phyloP scores from a whole-genome alignment of 352 stramenopile species.

The Phytophthora quininea region DNA sequence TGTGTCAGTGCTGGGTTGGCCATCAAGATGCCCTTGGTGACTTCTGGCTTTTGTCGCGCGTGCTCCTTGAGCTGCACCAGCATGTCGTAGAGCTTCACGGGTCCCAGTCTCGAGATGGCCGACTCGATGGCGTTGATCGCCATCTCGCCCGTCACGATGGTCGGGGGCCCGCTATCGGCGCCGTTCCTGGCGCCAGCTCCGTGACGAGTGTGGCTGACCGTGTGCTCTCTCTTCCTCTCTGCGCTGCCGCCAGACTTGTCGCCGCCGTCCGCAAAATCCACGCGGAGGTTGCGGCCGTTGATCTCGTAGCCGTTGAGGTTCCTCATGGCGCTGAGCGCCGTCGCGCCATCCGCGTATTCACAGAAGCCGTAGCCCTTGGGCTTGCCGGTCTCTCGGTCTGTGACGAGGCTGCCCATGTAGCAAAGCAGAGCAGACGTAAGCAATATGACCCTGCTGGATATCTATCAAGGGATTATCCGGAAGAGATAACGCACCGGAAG shows the following conservation, averaged over 20 bases:
- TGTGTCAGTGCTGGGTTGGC: slow-evolving; percentile 84
- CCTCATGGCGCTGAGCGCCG: slow-evolving; percentile 81
- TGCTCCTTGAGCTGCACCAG: slow-evolving; percentile 81
- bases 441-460: no score
- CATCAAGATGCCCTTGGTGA: slow-evolving; percentile 77
- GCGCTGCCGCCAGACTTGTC: slow-evolving; percentile 51
- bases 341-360: slow-evolving; percentile 86
- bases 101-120: slow-evolving; percentile 68
- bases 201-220: slow-evolving; percentile 21
- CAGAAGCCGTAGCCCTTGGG: slow-evolving; percentile 89
- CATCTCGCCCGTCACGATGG: slow-evolving; percentile 72
- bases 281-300: slow-evolving; percentile 82
- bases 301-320: slow-evolving; percentile 89
- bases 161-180: slow-evolving; percentile 27
- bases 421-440: neutral
- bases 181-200: slow-evolving; percentile 31
- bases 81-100: slow-evolving; percentile 88
- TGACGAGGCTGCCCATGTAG: slow-evolving; percentile 61
- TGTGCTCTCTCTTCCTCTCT: slow-evolving; percentile 37
- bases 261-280: slow-evolving; percentile 83
- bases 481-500: slow-evolving; percentile 59
- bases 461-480: no score
- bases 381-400: slow-evolving; percentile 83
- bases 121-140: slow-evolving; percentile 82
- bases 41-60: slow-evolving; percentile 72